These are phyloP conservation scores for Auriculariales sp. DNA, from an alignment of 768 basidiomycete species.

Conservation along the genomic window DNA sequence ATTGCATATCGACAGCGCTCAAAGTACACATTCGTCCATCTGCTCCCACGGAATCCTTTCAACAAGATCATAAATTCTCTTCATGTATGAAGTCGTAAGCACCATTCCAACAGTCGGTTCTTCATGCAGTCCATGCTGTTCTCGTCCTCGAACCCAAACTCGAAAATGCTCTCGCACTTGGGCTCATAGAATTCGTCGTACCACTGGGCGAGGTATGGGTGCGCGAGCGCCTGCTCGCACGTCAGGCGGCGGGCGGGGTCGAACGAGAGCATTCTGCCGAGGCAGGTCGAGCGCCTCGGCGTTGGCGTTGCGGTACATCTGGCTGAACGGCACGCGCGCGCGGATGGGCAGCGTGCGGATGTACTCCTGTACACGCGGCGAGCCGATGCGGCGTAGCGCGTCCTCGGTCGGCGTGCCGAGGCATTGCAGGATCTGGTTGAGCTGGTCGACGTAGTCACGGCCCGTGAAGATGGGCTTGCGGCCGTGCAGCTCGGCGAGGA, in stretches of 20 bases:
- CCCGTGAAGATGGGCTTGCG: slow-evolving; percentile 97
- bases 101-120: too few relatives aligned
- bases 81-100: too few relatives aligned
- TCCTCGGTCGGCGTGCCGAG: slow-evolving; percentile 97
- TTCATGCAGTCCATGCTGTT: slow-evolving; percentile 97
- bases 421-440: slow-evolving; percentile 95
- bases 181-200: slow-evolving; percentile 95
- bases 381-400: slow-evolving; percentile 88
- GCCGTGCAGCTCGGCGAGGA: slow-evolving; percentile 83
- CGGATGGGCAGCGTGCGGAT: slow-evolving; percentile 96
- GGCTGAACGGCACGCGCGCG: slow-evolving; percentile 81
- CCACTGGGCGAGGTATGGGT: slow-evolving; percentile 94
- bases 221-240: slow-evolving; percentile 88
- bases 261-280: slow-evolving; percentile 80
- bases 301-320: slow-evolving; percentile 86
- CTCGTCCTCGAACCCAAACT: slow-evolving; percentile 93
- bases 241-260: slow-evolving; percentile 94
- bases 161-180: slow-evolving; percentile 77
- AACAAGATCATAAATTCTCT: too few relatives aligned
- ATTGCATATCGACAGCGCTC: too few relatives aligned
- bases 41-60: too few relatives aligned
- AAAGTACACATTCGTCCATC: too few relatives aligned
- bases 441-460: slow-evolving; percentile 95
- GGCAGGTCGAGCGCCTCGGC: slow-evolving; percentile 88
- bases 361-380: slow-evolving; percentile 92